These are phyloP conservation scores for Exutisphaerella laricina DNA, from an alignment of 2,329 filamentous ascomycete species.

Conservation along the genomic window DNA sequence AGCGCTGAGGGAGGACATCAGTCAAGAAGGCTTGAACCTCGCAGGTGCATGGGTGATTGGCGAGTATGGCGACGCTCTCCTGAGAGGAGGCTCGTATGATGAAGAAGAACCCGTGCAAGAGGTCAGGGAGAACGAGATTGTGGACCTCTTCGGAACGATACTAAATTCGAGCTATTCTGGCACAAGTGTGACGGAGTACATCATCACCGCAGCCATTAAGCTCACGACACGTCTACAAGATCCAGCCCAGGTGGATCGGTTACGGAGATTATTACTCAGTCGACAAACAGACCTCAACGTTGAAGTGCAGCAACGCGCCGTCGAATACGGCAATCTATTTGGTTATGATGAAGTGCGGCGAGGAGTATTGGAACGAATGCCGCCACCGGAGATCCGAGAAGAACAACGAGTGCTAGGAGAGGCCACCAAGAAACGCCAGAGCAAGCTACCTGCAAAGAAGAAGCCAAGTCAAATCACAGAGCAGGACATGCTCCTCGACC, in stretches of 20 bases:
- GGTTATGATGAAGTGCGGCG: constrained; percentile 77
- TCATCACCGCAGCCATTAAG: constrained; percentile 91
- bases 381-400: constrained; percentile 91
- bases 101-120: constrained; percentile 81
- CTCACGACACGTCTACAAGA: constrained; percentile 83
- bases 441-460: constrained; percentile 63
- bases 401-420: constrained; percentile 86
- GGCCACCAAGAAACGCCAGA: constrained; percentile 50
- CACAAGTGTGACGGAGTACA: constrained; percentile 90
- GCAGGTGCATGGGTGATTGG: constrained; percentile 97
- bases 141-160: constrained; percentile 88
- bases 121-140: constrained; percentile 81
- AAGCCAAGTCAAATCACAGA: constrained; percentile 75
- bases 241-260: constrained; percentile 74
- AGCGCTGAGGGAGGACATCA: constrained; percentile 91
- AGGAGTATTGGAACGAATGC: constrained; percentile 96
- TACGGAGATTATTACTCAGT: constrained; percentile 69
- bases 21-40: constrained; percentile 89
- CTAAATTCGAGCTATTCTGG: constrained; percentile 92
- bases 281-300: constrained; percentile 86
- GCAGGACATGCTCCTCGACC: constrained; percentile 82
- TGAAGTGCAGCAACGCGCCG: constrained; percentile 91
- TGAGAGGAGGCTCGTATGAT: constrained; percentile 85
- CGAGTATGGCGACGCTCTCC: constrained; percentile 87
- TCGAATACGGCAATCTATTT: constrained; percentile 95